These are phyloP conservation scores for Saturnispora halmiae DNA, from an alignment of 805 yeast species.

Conservation along the genomic window DNA sequence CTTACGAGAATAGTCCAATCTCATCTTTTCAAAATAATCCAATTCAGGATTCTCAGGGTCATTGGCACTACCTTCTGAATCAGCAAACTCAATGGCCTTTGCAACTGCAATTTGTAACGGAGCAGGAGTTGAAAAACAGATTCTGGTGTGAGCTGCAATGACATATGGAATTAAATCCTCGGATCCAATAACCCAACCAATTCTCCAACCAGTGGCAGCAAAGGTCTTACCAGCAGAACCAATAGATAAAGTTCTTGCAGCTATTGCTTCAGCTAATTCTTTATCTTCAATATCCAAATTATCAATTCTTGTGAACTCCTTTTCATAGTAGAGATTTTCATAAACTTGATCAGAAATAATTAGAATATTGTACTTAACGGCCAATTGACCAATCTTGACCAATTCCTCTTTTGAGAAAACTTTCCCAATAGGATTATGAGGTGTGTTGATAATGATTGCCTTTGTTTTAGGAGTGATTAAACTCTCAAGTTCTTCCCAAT, in stretches of 20 bases:
- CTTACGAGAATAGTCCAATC: constrained; percentile 59
- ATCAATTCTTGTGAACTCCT: constrained; percentile 70
- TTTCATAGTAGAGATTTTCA: constrained; percentile 72
- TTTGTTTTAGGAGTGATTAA: constrained; percentile 73
- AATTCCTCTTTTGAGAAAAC: constrained; percentile 73
- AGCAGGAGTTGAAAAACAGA: constrained; percentile 83
- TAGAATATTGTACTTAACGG: constrained; percentile 74
- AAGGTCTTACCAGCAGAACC: constrained; percentile 97
- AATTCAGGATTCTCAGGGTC: constrained; percentile 6
- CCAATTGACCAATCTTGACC: constrained; percentile 64
- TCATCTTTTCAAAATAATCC: constrained; percentile 62
- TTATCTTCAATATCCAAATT: constrained; percentile 58
- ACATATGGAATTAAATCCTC: constrained; percentile 74
- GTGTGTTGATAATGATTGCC: constrained; percentile 81
- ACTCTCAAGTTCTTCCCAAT: constrained; percentile 65
- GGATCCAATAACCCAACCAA: constrained; percentile 91
- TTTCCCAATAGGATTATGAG: constrained; percentile 96
- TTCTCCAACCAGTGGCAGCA: constrained; percentile 99
- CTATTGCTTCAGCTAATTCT: constrained; percentile 30
- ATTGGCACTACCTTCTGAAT: constrained; percentile 27
- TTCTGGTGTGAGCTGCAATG: constrained; percentile 85
- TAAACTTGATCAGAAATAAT: constrained; percentile 92
- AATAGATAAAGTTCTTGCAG: constrained; percentile 72
- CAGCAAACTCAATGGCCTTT: constrained; percentile 58
- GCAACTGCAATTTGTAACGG: constrained; percentile 93